Evolutionary conservation across 1,284 basidiomycete species (phyloP).

Genomic region (Xerocomus nothofagi): DNA sequence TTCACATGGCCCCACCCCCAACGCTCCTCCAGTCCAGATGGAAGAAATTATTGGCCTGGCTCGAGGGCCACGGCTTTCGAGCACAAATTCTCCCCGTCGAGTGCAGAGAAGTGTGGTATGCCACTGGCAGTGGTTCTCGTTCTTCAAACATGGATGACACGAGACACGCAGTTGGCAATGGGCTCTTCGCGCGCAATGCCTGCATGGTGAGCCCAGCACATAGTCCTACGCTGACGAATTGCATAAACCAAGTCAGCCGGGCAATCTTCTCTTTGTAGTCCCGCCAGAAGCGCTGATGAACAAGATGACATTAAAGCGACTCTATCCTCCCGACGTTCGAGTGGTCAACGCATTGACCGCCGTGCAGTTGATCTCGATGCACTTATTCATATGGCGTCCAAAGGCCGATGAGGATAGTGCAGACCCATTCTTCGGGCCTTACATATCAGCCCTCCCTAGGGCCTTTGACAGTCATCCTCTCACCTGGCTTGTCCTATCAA

Average conservation of each 20-base stretch:
- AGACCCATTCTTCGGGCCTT: conserved; percentile 70
- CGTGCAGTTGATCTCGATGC: conserved; percentile 59
- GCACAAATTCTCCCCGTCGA: conserved; percentile 44
- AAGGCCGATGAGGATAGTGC: conserved; percentile 38
- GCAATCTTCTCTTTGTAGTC: conserved; percentile 60
- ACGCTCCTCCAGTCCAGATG: conserved; percentile 36
- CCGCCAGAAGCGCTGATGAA: conserved; percentile 74
- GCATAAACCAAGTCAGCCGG: conserved; percentile 41
- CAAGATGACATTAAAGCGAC: conserved; percentile 54
- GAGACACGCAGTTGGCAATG: conserved; percentile 55
- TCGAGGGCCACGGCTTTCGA: conserved; percentile 54
- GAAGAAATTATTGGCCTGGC: conserved; percentile 56
- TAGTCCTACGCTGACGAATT: neutral
- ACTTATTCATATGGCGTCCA: conserved; percentile 58
- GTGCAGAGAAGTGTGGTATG: conserved; percentile 40
- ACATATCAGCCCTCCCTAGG: conserved; percentile 70
- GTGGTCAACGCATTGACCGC: conserved; percentile 46
- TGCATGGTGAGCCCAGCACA: conserved; percentile 41
- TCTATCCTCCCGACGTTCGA: conserved; percentile 44
- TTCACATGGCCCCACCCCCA: conserved; percentile 11
- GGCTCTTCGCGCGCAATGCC: conserved; percentile 57
- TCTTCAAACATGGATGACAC: conserved; percentile 4
- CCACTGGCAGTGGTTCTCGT: conserved; percentile 26
- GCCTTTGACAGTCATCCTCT: conserved; percentile 76
- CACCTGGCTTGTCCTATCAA: conserved; percentile 55